Evolutionary conservation across 345 rosid genomes (phyloP).

Genomic region (Populus pruinosa): DNA sequence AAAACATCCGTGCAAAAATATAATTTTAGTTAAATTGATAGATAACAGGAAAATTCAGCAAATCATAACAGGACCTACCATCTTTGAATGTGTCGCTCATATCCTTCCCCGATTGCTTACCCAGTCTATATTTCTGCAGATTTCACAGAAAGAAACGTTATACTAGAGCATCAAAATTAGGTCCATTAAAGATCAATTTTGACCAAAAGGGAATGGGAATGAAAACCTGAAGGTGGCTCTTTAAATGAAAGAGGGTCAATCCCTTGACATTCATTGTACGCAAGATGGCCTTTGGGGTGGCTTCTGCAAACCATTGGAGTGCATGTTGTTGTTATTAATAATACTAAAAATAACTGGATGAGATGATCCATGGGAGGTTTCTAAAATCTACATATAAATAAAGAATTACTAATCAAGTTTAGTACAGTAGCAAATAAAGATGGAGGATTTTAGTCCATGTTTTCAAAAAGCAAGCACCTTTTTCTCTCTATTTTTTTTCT

Average conservation of each 20-base stretch:
- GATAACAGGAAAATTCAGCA: not conserved
- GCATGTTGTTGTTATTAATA: not conserved
- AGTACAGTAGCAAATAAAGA: too few species aligned
- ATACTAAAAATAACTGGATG: not conserved
- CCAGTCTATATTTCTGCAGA: slow-evolving; percentile 77
- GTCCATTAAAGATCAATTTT: not conserved
- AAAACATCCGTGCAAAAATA: not conserved
- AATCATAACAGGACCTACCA: slow-evolving; percentile 33
- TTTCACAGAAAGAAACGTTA: slow-evolving; percentile 13
- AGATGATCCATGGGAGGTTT: not conserved
- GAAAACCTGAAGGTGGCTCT: slow-evolving; percentile 87
- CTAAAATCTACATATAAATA: too few species aligned
- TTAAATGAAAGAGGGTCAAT: slow-evolving; percentile 81
- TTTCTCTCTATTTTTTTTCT: too few species aligned
- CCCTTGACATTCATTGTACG: slow-evolving; percentile 92
- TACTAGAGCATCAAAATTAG: not conserved
- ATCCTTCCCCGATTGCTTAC: slow-evolving; percentile 82
- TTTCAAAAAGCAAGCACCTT: too few species aligned
- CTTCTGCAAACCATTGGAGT: slow-evolving; percentile 45
- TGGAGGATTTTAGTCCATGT: too few species aligned
- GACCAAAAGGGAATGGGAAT: not conserved
- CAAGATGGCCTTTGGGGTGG: slow-evolving; percentile 94
- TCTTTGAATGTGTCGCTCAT: slow-evolving; percentile 52
- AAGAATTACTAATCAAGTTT: too few species aligned
- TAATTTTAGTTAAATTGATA: not conserved